Conservation (phyloP, 768 basidiomycete genomes). For the Russula olivacea region DNA sequence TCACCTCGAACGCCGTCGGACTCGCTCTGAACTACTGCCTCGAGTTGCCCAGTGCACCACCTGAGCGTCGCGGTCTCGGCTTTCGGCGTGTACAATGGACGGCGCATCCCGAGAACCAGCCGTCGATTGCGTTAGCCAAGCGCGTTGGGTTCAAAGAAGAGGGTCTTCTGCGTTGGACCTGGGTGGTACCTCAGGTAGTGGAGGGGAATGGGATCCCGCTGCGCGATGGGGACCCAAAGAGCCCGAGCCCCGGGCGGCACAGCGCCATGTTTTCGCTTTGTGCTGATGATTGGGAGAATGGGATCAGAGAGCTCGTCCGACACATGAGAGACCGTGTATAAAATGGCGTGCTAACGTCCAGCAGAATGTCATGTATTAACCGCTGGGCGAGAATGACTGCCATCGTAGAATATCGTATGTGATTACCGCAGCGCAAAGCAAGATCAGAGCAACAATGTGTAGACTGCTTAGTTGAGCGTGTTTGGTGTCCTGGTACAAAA, state of each 20-base stretch:
- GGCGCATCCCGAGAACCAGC: conserved; percentile 35
- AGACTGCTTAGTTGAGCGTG: too few relatives aligned
- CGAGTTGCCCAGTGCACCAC: conserved; percentile 22
- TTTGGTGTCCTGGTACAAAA: too few relatives aligned
- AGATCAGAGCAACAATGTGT: too few relatives aligned
- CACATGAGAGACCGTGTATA: conserved; percentile 28
- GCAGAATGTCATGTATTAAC: too few relatives aligned
- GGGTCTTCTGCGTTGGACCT: conserved; percentile 38
- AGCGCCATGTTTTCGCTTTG: conserved; percentile 46
- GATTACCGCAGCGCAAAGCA: too few relatives aligned
- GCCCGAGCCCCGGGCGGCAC: conserved; percentile 39
- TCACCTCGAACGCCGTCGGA: conserved; percentile 30
- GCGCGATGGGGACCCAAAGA: conserved; percentile 30
- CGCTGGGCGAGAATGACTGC: too few relatives aligned
- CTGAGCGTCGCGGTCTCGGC: conserved; percentile 33
- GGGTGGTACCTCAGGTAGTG: conserved; percentile 28
- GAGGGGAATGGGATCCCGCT: conserved; percentile 15
- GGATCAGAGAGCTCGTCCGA: conserved; percentile 35
- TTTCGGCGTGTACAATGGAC: conserved; percentile 44
- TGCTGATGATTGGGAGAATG: conserved; percentile 57
- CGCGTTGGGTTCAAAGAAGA: conserved; percentile 45
- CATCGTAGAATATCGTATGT: too few relatives aligned
- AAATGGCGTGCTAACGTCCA: background rate
- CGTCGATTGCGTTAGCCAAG: conserved; percentile 37
- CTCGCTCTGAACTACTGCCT: conserved; percentile 40